phyloP scores from a whole-genome alignment of 192 early-diverging fungal genomes.

The Jimgerdemannia flammicorona region DNA sequence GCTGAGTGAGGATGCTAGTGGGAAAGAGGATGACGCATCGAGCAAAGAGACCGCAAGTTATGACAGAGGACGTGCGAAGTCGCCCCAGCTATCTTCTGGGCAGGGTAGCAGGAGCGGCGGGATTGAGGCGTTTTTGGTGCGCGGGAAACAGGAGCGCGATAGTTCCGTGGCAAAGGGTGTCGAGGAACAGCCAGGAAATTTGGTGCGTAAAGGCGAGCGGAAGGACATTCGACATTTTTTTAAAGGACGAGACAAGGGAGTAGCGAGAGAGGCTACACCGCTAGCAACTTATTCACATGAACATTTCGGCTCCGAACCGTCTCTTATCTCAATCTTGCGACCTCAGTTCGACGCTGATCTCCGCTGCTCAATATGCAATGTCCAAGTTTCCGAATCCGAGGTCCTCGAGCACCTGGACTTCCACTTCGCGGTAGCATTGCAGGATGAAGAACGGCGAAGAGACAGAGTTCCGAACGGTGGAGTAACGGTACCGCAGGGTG shows the following conservation, averaged over 20 bases:
- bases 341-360: conserved; percentile 9
- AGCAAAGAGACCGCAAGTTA: background rate
- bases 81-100: background rate
- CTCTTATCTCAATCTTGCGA: background rate
- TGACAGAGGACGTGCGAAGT: background rate
- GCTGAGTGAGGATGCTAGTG: background rate
- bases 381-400: conserved; percentile 13
- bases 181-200: background rate
- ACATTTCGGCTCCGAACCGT: background rate
- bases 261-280: background rate
- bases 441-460: conserved; percentile 16
- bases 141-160: background rate
- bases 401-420: conserved; percentile 49
- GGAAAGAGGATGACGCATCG: background rate
- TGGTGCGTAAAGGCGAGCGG: background rate
- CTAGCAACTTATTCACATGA: background rate
- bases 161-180: background rate
- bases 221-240: background rate
- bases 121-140: background rate
- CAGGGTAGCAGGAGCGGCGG: conserved; percentile 1
- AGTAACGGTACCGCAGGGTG: background rate
- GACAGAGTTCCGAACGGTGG: background rate
- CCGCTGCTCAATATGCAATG: conserved; percentile 23
- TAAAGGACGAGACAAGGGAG: background rate
- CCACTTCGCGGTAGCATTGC: conserved; percentile 48